These are phyloP conservation scores for Leccinum obscurum DNA, from an alignment of 768 basidiomycete species.

Conservation along the genomic window DNA sequence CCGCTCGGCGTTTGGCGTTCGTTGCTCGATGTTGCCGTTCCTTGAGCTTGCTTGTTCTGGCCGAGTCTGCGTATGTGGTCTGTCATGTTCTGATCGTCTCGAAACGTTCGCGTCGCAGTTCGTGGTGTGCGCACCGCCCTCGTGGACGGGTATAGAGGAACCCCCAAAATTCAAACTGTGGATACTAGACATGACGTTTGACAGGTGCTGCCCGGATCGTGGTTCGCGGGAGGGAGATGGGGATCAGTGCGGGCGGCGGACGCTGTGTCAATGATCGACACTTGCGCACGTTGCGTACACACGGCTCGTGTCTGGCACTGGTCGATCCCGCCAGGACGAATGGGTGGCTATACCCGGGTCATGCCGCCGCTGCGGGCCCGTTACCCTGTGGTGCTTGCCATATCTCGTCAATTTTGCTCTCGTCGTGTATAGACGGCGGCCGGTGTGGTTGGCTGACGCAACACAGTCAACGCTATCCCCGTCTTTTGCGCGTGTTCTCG, in stretches of 20 bases:
- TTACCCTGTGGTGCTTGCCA: background rate
- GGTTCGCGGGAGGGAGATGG: background rate
- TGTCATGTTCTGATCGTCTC: conserved; percentile 1
- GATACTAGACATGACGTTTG: background rate
- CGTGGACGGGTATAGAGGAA: background rate
- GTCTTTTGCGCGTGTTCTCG: background rate
- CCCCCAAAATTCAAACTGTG: background rate
- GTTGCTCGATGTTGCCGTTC: conserved; percentile 7
- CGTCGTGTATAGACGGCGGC: background rate
- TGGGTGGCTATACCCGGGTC: background rate
- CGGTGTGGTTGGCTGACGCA: background rate
- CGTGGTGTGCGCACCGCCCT: background rate
- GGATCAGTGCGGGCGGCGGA: background rate
- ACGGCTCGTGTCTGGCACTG: background rate
- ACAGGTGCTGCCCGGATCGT: background rate
- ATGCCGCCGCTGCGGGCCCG: background rate
- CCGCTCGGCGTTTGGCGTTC: background rate
- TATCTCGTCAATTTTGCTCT: background rate
- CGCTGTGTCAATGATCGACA: conserved; percentile 6
- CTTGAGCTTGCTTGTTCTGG: background rate
- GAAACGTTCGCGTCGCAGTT: background rate
- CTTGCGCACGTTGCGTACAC: background rate
- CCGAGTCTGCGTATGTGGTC: no score
- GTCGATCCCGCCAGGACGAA: background rate
- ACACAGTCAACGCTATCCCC: background rate